Conservation (phyloP, 2,329 filamentous ascomycete species). For the Magnaporthiopsis incrustans region DNA sequence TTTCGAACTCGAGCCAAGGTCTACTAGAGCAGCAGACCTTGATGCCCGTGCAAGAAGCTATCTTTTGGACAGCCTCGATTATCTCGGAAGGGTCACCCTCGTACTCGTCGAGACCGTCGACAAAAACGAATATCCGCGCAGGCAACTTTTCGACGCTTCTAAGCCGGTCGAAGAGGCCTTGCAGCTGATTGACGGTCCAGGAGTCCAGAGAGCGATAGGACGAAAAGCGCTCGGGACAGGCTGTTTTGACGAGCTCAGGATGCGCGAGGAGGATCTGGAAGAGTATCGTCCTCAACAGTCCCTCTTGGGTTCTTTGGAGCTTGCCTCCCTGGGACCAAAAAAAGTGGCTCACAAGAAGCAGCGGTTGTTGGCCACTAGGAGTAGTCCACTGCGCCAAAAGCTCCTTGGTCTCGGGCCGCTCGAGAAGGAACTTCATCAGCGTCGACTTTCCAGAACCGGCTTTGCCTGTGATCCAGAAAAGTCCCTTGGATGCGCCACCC, state of each 20-base stretch:
- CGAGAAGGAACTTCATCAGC: conserved; percentile 25
- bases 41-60: conserved; percentile 10
- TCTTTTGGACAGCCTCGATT: conserved; percentile 3
- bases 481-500: conserved; percentile 7
- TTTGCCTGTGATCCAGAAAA: conserved; percentile 30
- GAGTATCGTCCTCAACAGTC: conserved; percentile 24
- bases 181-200: conserved; percentile 3
- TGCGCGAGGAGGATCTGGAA: conserved; percentile 19
- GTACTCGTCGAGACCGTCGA: conserved; percentile 21
- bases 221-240: conserved; percentile 1
- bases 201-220: conserved; percentile 1
- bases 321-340: conserved; percentile 25
- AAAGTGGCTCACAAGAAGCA: conserved; percentile 23
- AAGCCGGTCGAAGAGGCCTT: not conserved
- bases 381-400: conserved; percentile 22
- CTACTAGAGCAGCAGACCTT: conserved; percentile 25
- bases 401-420: conserved; percentile 9
- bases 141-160: not conserved
- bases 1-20: conserved; percentile 17
- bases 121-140: conserved; percentile 13
- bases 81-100: conserved; percentile 10
- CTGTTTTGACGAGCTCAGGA: conserved; percentile 13
- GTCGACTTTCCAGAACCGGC: conserved; percentile 20
- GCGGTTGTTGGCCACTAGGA: not conserved
- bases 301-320: conserved; percentile 25